These are phyloP conservation scores for Penicillium bialowiezense DNA, from an alignment of 495 filamentous ascomycete genomes.

Conservation along the genomic window DNA sequence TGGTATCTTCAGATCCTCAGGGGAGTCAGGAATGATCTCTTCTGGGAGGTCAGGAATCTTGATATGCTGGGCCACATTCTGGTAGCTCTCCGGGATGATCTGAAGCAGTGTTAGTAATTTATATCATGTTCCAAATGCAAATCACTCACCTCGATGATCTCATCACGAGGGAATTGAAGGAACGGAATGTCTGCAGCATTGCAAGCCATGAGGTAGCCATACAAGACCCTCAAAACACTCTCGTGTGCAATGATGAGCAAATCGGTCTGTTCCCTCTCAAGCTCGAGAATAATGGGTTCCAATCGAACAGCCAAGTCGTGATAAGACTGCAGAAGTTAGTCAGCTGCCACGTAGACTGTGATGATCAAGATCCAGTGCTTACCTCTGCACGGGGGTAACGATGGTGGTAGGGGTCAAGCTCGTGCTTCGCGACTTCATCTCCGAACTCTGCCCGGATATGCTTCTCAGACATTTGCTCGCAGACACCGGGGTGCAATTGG, in stretches of 20 bases:
- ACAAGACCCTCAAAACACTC: conserved; percentile 90
- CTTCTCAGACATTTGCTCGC: conserved; percentile 84
- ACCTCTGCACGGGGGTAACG: conserved; percentile 94
- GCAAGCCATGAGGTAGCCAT: conserved; percentile 98
- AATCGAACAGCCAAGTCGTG: conserved; percentile 96
- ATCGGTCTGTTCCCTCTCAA: conserved; percentile 96
- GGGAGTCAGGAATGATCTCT: conserved; percentile 66
- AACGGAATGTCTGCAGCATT: conserved; percentile 93
- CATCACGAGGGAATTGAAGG: conserved; percentile 90
- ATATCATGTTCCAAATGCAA: conserved; percentile 6
- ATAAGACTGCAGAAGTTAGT: conserved; percentile 66
- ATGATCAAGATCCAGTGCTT: conserved; percentile 9
- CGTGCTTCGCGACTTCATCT: conserved; percentile 88
- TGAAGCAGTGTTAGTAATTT: conserved; percentile 27
- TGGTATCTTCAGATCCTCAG: conserved; percentile 81
- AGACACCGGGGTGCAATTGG: conserved; percentile 93
- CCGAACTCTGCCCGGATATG: conserved; percentile 77
- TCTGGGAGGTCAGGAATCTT: conserved; percentile 64
- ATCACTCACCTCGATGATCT: conserved; percentile 80
- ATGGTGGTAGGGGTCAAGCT: conserved; percentile 95
- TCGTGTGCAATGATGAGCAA: conserved; percentile 97
- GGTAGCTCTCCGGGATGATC: conserved; percentile 96
- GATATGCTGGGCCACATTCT: conserved; percentile 89
- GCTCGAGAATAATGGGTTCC: conserved; percentile 97
- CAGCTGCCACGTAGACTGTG: conserved; percentile 3